Evolutionary conservation across 1,139 yeast genomes (phyloP).

Genomic region (Yamadazyma jaroonii): DNA sequence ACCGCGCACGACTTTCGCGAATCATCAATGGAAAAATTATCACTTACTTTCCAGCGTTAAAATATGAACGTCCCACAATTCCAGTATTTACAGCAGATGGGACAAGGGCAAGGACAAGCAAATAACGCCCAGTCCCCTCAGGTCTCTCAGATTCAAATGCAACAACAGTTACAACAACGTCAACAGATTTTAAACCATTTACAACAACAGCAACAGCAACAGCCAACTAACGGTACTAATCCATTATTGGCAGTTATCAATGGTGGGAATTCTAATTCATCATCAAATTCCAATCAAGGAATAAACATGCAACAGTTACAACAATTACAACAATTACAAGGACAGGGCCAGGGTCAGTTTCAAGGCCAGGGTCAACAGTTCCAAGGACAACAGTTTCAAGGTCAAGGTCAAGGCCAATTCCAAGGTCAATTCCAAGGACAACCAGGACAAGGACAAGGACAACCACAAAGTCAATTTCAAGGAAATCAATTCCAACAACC

Average conservation of each 20-base stretch:
- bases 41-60: too few species aligned
- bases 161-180: constrained; percentile 39
- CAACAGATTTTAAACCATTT: constrained; percentile 39
- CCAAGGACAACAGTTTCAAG: constrained; percentile 16
- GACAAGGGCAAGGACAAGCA: constrained; percentile 27
- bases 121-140: constrained; percentile 35
- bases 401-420: constrained; percentile 2
- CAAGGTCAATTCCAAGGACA: constrained; percentile 3
- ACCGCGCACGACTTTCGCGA: neutral
- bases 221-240: constrained; percentile 22
- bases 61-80: constrained; percentile 42
- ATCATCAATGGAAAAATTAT: neutral
- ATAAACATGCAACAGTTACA: constrained; percentile 14
- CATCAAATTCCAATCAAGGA: neutral
- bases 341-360: constrained; percentile 29
- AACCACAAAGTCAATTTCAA: constrained; percentile 15
- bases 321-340: constrained; percentile 20
- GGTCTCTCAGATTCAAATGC: constrained; percentile 34
- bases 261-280: constrained; percentile 15
- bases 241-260: constrained; percentile 38
- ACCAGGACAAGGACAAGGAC: constrained; percentile 19
- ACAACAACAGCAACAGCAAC: constrained; percentile 22
- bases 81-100: constrained; percentile 40
- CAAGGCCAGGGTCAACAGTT: constrained; percentile 12
- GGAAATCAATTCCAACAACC: constrained; percentile 4